These are phyloP conservation scores for Thielaviopsis musarum DNA, from an alignment of 2,329 filamentous ascomycete species.

Conservation along the genomic window DNA sequence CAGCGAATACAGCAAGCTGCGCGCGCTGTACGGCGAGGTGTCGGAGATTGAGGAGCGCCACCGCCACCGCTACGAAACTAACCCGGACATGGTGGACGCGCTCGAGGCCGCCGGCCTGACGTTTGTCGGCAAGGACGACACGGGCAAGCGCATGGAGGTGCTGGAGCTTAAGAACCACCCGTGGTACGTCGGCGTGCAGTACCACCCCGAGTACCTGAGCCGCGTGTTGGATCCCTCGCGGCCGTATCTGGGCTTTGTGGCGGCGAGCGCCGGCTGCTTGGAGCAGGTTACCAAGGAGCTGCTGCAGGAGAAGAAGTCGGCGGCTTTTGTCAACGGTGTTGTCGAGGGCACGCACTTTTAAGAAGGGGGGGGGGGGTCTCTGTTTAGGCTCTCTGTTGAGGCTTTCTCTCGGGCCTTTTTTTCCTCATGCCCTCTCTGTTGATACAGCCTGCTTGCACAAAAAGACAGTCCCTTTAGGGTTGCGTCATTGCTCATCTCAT, in stretches of 20 bases:
- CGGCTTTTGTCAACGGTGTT: slow-evolving; percentile 7
- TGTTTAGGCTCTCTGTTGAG: too few species aligned
- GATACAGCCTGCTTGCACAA: neutral
- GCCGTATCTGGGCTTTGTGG: slow-evolving; percentile 72
- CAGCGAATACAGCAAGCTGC: slow-evolving; percentile 63
- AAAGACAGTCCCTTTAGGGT: neutral
- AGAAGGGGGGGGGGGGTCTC: too few species aligned
- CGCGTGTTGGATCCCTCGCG: slow-evolving; percentile 53
- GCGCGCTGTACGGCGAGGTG: slow-evolving; percentile 51
- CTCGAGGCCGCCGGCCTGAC: slow-evolving; percentile 53
- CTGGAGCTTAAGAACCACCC: slow-evolving; percentile 70
- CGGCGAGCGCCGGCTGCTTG: slow-evolving; percentile 54
- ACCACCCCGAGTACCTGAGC: slow-evolving; percentile 73
- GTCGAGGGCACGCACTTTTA: slow-evolving; percentile 10
- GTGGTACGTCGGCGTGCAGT: slow-evolving; percentile 72
- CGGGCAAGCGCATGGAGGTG: slow-evolving; percentile 65
- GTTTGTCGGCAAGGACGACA: slow-evolving; percentile 67
- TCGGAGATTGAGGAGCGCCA: slow-evolving; percentile 54
- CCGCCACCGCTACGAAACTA: slow-evolving; percentile 81
- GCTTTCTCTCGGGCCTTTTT: too few species aligned
- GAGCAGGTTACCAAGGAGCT: slow-evolving; percentile 23
- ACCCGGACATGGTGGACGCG: slow-evolving; percentile 55
- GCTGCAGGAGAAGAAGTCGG: slow-evolving; percentile 12
- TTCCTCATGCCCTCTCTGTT: too few species aligned
- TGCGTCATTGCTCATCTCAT: too few species aligned